Conservation (phyloP, 257 asterid genomes). For the Jasminum sambac region DNA sequence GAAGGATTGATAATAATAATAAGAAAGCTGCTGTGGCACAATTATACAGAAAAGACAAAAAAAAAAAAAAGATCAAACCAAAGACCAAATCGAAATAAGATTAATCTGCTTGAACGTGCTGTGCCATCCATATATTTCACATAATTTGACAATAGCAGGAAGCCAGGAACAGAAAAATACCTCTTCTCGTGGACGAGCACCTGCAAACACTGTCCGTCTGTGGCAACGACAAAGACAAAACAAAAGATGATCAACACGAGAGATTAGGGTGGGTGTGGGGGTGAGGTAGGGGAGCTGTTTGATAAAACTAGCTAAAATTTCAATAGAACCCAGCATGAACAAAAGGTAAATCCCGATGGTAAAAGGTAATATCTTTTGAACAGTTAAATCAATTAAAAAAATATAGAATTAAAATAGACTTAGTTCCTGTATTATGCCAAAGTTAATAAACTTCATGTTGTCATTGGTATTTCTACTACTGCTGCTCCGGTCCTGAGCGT, state of each 20-base stretch:
- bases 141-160: not conserved
- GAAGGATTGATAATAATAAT: constrained; percentile 9
- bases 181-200: constrained; percentile 88
- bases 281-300: too few species aligned
- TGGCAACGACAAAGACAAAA: constrained; percentile 27
- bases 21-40: constrained; percentile 15
- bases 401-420: not conserved
- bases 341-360: not conserved
- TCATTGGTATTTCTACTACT: not conserved
- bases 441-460: not conserved
- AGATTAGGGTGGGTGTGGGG: constrained; percentile 7
- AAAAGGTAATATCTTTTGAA: constrained; percentile 8
- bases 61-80: not conserved
- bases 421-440: not conserved
- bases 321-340: constrained; percentile 12
- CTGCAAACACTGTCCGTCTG: constrained; percentile 77
- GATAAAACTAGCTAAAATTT: constrained; percentile 9
- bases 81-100: not conserved
- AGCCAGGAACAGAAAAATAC: constrained; percentile 40
- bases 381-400: not conserved
- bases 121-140: not conserved
- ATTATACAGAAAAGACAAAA: constrained; percentile 15
- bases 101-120: not conserved
- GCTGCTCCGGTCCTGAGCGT: not conserved
- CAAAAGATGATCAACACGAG: constrained; percentile 28